Evolutionary conservation across 805 yeast genomes (phyloP), one percentile per base, ranked within the genome.

Genomic region (Wickerhamiella lipophila): DNA sequence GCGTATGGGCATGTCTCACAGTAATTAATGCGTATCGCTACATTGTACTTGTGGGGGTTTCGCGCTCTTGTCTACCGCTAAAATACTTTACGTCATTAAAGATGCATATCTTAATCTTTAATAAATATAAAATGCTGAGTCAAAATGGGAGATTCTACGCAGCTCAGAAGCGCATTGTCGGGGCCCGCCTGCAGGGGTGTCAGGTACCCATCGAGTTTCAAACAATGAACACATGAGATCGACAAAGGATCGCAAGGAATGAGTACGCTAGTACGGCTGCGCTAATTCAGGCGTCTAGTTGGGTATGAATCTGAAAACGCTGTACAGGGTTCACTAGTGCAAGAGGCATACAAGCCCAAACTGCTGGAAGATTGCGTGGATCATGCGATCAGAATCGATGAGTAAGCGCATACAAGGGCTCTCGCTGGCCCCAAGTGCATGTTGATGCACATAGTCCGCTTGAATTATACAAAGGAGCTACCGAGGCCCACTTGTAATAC

Each of bases 391-490:
- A 15, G 11, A 32, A 26, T 38, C 27, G 21, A 22, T 38, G 42
- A 38, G 27, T 38, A 38, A 38, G 27, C 26, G 42, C 42, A 38
- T 19, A 38, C 42, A 38, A 38, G 42, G 42, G 26, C 42, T 19
- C 7, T 21, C 4, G 6, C 27, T 22, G 42, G 27, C 18, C 26
- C 9, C 7, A 16, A 13, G 16, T 21, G 42, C 42, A 22, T 38
- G 9, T 5, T 3, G 3, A 21, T 38, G 42, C 26, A 21, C 6
- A 38, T 21, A 4, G 11, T 15, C 15, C 32, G 15, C 38, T n/a
- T 8, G 35, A 15, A 32, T n/a, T 8, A 8, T 23, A 23, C 26
- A 23, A 23, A 23, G 26, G 8, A 5, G 26, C 8, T 6, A 8
- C 26, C 26, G 5, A 23, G 26, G 5, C 26, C 26, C 8, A 23